Evolutionary conservation across 805 yeast genomes (phyloP), one percentile per base, ranked within the genome.

Genomic region (Komagataella populi): DNA sequence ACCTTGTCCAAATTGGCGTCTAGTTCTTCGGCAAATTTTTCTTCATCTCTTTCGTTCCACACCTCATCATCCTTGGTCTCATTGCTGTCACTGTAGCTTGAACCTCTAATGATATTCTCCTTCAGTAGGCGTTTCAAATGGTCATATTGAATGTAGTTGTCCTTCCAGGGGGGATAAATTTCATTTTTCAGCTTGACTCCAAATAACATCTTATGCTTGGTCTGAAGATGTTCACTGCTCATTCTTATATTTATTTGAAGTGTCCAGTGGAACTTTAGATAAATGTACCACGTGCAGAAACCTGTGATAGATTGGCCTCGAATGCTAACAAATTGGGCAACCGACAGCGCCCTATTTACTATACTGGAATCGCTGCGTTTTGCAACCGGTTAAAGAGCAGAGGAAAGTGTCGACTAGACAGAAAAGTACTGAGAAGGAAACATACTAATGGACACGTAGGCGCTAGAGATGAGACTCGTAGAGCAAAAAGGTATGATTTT

Each of bases 91-190:
- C 53, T 55, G 22, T 53, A 51, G 3, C 49, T 53, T 23, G 48
- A 46, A 18, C 53, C 55, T n/a, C 53, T 65, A 57, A 76, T 70
- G 14, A 81, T 78, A 49, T 79, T 81, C 62, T 86, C 95, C 63
- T 84, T 85, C 59, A 86, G 66, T 36, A 83, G 68, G 57, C 76
- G 79, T 66, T 85, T 85, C 61, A 86, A 68, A 45, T 67, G 67
- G 57, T 77, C 85, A 63, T 86, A 86, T 61, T 78, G 70, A 54
- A 86, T 74, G 62, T 85, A 86, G 60, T 80, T 74, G 36, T 74
- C 77, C 64, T 78, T 84, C 99, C 99, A 91, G 1, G 97, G 96
- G 48, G 81, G 80, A 67, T 85, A 88, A 43, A 80, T 79, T 64
- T 90, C 97, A 56, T 79, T 81, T 51, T 83, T 83, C 52, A 91